phyloP scores from a whole-genome alignment of 345 rosid genomes.

The Citrus hindsii region DNA sequence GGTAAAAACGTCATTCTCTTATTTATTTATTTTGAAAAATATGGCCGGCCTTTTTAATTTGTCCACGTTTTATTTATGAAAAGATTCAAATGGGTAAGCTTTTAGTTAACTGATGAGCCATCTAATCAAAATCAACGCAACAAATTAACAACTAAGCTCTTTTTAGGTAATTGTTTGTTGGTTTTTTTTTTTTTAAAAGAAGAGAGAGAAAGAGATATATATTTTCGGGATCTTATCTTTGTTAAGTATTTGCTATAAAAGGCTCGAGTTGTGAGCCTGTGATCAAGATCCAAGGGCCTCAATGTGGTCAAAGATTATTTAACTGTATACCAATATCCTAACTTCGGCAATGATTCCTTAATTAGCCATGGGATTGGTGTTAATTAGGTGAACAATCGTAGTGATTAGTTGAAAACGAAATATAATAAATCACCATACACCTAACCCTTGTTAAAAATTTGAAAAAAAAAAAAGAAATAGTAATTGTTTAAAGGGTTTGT shows the following conservation, averaged over 20 bases:
- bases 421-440: neutral
- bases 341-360: neutral
- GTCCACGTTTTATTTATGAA: too few relatives aligned
- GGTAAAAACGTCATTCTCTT: too few relatives aligned
- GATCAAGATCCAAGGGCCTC: neutral
- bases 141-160: neutral
- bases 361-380: neutral
- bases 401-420: neutral
- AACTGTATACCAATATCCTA: neutral
- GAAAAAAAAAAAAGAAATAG: neutral
- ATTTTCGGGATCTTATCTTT: neutral
- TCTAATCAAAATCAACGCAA: neutral
- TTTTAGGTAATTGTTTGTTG: neutral
- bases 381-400: neutral
- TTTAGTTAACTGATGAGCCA: neutral
- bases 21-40: neutral
- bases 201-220: too few relatives aligned
- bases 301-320: neutral
- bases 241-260: neutral
- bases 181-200: neutral
- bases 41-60: neutral
- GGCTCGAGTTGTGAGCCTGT: neutral
- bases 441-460: neutral
- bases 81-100: neutral
- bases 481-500: neutral